These are phyloP conservation scores for Aspergillus sp. DNA, from an alignment of 2,329 filamentous ascomycete species.

Conservation along the genomic window DNA sequence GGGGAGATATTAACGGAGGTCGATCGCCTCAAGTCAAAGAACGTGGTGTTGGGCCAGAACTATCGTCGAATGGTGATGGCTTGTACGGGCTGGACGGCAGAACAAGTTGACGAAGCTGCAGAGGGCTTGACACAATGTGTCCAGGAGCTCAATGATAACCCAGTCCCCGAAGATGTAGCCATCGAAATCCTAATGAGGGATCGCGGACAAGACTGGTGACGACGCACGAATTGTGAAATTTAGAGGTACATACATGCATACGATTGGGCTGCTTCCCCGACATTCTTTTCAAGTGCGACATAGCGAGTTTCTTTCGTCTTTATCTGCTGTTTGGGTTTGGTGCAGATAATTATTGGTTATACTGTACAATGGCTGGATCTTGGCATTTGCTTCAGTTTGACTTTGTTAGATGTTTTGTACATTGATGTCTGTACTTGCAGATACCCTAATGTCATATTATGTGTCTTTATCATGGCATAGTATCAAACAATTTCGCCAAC, in stretches of 20 bases:
- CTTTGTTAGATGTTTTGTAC: not conserved
- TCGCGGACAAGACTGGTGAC: constrained; percentile 44
- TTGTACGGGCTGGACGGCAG: constrained; percentile 76
- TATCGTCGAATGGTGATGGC: constrained; percentile 85
- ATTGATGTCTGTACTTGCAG: constrained; percentile 20
- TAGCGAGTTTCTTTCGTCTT: constrained; percentile 1
- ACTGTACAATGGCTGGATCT: not conserved
- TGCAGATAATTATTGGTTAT: constrained; percentile 9
- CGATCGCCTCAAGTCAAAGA: constrained; percentile 69
- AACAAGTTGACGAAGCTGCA: constrained; percentile 75
- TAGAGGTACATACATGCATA: constrained; percentile 9
- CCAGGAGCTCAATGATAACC: constrained; percentile 68
- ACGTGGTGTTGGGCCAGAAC: constrained; percentile 79
- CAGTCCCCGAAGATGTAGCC: constrained; percentile 42
- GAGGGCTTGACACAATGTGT: constrained; percentile 80
- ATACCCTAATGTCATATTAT: constrained; percentile 22
- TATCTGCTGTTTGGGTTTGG: constrained; percentile 5
- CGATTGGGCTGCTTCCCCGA: not conserved
- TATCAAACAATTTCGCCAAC: no score
- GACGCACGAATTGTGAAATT: constrained; percentile 1
- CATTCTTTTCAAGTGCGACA: not conserved
- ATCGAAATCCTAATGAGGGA: constrained; percentile 46
- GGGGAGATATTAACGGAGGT: constrained; percentile 65
- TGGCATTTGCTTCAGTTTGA: constrained; percentile 3
- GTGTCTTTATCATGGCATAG: no score